Conservation (phyloP, 2,329 filamentous ascomycete genomes). For the Monosporascus sp. region DNA sequence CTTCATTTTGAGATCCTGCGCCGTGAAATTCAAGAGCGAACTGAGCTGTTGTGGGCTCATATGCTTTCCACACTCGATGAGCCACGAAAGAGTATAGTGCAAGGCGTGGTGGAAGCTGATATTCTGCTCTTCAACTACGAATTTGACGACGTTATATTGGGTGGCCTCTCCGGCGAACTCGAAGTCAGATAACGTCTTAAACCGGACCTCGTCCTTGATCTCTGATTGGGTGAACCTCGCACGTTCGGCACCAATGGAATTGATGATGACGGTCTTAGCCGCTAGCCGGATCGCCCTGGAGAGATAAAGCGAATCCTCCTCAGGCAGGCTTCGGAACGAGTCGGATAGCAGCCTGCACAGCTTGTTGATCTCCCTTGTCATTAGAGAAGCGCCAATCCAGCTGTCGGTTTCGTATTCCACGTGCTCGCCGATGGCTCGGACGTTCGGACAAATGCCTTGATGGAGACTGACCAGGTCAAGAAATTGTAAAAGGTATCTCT, state of each 20-base stretch:
- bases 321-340: conserved; percentile 67
- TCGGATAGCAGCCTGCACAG: conserved; percentile 85
- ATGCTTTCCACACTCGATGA: conserved; percentile 81
- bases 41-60: conserved; percentile 64
- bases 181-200: conserved; percentile 72
- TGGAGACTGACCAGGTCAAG: conserved; percentile 92
- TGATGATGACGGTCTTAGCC: conserved; percentile 79
- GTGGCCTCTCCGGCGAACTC: conserved; percentile 64
- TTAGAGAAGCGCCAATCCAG: conserved; percentile 93
- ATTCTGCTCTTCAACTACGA: conserved; percentile 79
- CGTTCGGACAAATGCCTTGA: conserved; percentile 93
- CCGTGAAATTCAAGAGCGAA: conserved; percentile 65
- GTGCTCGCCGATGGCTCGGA: conserved; percentile 87
- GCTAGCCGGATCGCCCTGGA: conserved; percentile 66
- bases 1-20: conserved; percentile 62
- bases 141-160: conserved; percentile 70
- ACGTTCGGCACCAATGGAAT: conserved; percentile 85
- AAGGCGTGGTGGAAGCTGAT: conserved; percentile 98
- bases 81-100: conserved; percentile 94
- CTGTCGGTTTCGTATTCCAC: conserved; percentile 97
- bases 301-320: conserved; percentile 62
- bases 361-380: conserved; percentile 91
- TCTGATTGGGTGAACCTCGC: conserved; percentile 80
- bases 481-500: conserved; percentile 88
- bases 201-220: conserved; percentile 78